Evolutionary conservation across 345 rosid genomes (phyloP), one percentile per base, ranked within the genome.

Genomic region (Populus deltoides): DNA sequence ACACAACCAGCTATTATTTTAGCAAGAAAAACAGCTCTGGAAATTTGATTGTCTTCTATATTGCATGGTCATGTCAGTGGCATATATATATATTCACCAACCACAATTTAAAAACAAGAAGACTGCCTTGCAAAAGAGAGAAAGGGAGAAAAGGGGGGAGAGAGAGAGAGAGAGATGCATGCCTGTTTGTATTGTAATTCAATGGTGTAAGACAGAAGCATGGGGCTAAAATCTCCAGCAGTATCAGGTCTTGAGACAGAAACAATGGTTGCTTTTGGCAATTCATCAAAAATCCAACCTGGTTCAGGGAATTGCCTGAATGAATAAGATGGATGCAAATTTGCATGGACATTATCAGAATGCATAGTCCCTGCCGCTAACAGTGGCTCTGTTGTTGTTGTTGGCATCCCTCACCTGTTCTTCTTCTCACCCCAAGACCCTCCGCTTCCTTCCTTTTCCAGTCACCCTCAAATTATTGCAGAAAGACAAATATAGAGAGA

Each of bases 151-250:
- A 0, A 20, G 11, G 8, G 1, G n/a, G 27, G 25, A 33, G 36
- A 33, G 4, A 3, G 53, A n/a, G 7, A 10, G 22, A 38, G 25
- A 31, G 4, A 13, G 68, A 8, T n/a, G 75, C 33, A 29, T 55
- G 67, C 97, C 93, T 94, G 97, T 81, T 91, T 93, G 83, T 92
- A 92, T 33, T 84, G 90, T 79, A 95, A 84, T 75, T 93, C 93
- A 69, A 93, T 90, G 31, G 90, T 86, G 85, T 91, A 95, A 76
- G 98, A 93, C 66, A 93, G 87, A 80, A 93, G 90, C 87, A 93
- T 90, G 81, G 98, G 98, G 57, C 98, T 93, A 77, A 91, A 83
- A 81, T 95, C 99, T 24, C 89, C 92, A 0, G 90, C 92, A 1
- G 90, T 86, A 49, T 95, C 99, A 0, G 97, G 92, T 81, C 82